These are phyloP conservation scores for Pseudogymnoascus sp. DNA, from an alignment of 2,329 filamentous ascomycete species.

Conservation along the genomic window DNA sequence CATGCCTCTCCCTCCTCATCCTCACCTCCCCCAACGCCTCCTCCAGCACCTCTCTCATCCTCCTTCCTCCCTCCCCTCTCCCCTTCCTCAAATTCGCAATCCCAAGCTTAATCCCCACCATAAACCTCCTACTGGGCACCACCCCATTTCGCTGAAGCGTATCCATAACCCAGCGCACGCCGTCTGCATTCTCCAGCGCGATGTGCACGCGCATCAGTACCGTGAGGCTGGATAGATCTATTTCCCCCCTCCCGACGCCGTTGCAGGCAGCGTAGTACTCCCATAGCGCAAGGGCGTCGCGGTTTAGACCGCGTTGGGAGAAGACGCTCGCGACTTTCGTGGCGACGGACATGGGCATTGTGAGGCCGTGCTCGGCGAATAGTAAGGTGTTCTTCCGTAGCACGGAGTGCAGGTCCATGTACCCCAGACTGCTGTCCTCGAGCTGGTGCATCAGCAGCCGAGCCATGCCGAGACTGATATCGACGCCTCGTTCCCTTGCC, in stretches of 20 bases:
- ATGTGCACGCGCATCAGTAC: slow-evolving; percentile 24
- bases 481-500: slow-evolving; percentile 15
- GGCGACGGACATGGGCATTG: slow-evolving; percentile 17
- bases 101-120: slow-evolving; percentile 13
- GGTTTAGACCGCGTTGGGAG: slow-evolving; percentile 13
- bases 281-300: slow-evolving; percentile 24
- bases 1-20: slow-evolving; percentile 10
- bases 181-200: slow-evolving; percentile 16
- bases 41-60: slow-evolving; percentile 9
- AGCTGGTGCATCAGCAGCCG: slow-evolving; percentile 20
- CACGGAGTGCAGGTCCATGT: background rate
- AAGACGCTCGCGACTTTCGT: slow-evolving; percentile 23
- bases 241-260: slow-evolving; percentile 13
- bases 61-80: background rate
- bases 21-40: slow-evolving; percentile 10
- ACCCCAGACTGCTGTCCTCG: background rate
- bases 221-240: slow-evolving; percentile 19
- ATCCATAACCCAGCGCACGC: slow-evolving; percentile 22
- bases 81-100: background rate
- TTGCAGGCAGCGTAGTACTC: slow-evolving; percentile 16
- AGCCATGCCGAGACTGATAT: slow-evolving; percentile 17
- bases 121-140: slow-evolving; percentile 19
- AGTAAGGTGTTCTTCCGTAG: background rate
- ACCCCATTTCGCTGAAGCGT: slow-evolving; percentile 18
- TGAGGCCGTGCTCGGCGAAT: slow-evolving; percentile 16